A percentile compares a stretch with the other conserved stretches of the same genome.
Evolutionary conservation across 2,329 filamentous ascomycete genomes (phyloP).

Genomic region (Fusarium chlamydosporum): DNA sequence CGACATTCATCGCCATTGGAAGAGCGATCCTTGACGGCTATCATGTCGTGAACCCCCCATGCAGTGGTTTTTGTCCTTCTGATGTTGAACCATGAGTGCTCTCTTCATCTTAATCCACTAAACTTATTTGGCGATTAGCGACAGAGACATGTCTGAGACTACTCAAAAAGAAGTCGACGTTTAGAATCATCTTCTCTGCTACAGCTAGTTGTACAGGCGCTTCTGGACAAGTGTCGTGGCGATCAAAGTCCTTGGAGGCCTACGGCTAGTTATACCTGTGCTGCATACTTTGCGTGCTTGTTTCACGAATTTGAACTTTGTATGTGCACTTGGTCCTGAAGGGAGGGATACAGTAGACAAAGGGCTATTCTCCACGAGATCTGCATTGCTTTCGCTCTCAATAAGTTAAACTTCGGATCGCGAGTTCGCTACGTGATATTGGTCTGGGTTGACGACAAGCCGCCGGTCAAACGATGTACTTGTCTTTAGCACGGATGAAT

Average conservation of each 20-base stretch:
- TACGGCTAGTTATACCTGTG: constrained; percentile 32
- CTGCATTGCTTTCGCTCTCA: constrained; percentile 2
- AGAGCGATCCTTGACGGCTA: constrained; percentile 21
- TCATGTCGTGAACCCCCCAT: constrained; percentile 34
- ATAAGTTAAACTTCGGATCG: not conserved
- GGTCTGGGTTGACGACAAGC: not conserved
- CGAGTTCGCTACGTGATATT: constrained; percentile 13
- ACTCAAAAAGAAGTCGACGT: constrained; percentile 17
- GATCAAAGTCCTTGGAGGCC: constrained; percentile 34
- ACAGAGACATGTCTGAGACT: constrained; percentile 40
- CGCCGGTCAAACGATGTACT: not conserved
- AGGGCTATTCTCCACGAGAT: constrained; percentile 6
- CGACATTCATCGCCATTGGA: constrained; percentile 18
- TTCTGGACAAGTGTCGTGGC: constrained; percentile 21
- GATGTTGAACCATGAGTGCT: constrained; percentile 14
- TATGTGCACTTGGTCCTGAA: constrained; percentile 19
- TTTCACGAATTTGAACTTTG: constrained; percentile 42
- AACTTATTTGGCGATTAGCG: constrained; percentile 8
- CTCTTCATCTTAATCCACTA: constrained; percentile 3
- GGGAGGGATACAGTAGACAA: constrained; percentile 1
- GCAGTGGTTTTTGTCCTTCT: constrained; percentile 27
- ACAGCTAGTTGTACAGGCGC: constrained; percentile 22
- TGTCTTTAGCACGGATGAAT: not conserved
- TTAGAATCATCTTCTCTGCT: constrained; percentile 10
- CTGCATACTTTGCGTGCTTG: constrained; percentile 28